Evolutionary conservation across 352 stramenopile species (phyloP), one percentile per base, ranked within the genome.

Genomic region (Globisporangium paroecandrum): DNA sequence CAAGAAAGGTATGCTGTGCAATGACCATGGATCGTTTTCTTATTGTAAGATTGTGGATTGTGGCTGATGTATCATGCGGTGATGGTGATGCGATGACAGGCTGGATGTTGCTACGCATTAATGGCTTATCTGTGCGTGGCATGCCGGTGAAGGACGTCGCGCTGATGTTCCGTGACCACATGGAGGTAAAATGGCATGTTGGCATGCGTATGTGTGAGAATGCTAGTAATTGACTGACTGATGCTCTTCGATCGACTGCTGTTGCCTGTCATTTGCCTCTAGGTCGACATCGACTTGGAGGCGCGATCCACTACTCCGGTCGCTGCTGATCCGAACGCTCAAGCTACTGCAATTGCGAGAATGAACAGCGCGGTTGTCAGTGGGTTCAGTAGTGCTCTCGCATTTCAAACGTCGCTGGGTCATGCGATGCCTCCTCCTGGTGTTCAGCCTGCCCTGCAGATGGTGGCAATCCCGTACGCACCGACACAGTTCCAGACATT

Each of bases 31-130:
- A 15, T 3, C 36, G 36, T 32, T 43, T 43, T 43, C 10, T 1
- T 61, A 8, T 38, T 22, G 18, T 12, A 47, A 36, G 15, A 1
- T 59, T 1, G n/a, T 53, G 10, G 1, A 41, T 24, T 54, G 43
- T 36, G 2, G 38, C 22, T 59, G 10, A 55, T 12, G 12, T 63
- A 15, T 13, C 13, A 25, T 22, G 18, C 38, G 5, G 38, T 25
- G 1, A 3, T 62, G 38, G 8, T 57, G 12, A 22, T 32, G 8
- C 18, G 18, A 24, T 51, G 18, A 24, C 18, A 88, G 79, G 79
- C 12, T 83, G 77, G 53, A 65, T 84, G 15, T 59, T 88, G 65
- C 67, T 74, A 59, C 62, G 46, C 24, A 82, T 88, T 12, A 82
- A 85, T 38, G 69, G 70, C 22, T 66, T 66, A 36, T 66, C 66